These are phyloP conservation scores for Boletus rubroflammeus DNA, from an alignment of 768 basidiomycete genomes.

Conservation along the genomic window DNA sequence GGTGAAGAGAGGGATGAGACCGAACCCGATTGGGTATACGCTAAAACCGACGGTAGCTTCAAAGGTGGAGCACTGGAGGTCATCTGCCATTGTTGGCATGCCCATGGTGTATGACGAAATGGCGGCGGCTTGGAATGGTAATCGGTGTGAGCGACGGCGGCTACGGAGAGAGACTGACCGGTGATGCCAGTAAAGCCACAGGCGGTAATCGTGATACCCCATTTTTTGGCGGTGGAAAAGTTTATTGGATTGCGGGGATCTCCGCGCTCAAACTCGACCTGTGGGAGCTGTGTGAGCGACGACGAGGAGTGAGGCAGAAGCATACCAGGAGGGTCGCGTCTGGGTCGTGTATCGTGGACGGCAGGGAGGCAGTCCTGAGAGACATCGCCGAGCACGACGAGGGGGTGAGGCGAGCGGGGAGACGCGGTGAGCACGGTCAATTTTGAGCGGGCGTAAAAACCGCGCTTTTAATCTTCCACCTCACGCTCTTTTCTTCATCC, in stretches of 20 bases:
- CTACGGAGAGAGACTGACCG: conserved; percentile 19
- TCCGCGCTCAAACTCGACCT: conserved; percentile 40
- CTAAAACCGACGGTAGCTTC: conserved; percentile 48
- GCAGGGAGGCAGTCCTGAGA: conserved; percentile 3
- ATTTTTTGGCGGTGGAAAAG: conserved; percentile 39
- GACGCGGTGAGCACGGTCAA: conserved; percentile 9
- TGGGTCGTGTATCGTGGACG: conserved; percentile 16
- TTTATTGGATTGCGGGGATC: conserved; percentile 41
- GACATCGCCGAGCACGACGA: conserved; percentile 8
- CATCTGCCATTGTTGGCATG: conserved; percentile 49
- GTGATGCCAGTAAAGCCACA: conserved; percentile 33
- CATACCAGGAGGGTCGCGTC: conserved; percentile 15
- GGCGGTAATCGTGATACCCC: conserved; percentile 36
- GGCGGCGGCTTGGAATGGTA: conserved; percentile 39
- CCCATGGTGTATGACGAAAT: conserved; percentile 55
- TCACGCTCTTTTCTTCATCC: conserved; percentile 1
- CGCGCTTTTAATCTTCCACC: not conserved
- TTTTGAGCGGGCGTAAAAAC: conserved; percentile 1
- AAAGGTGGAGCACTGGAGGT: conserved; percentile 42
- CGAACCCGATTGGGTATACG: conserved; percentile 60
- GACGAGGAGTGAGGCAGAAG: not conserved
- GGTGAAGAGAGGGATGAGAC: conserved; percentile 57
- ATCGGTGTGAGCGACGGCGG: not conserved
- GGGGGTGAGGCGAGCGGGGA: not conserved
- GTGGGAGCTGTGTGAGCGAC: not conserved